phyloP scores from a whole-genome alignment of 345 rosid species.

The Reutealis trisperma region DNA sequence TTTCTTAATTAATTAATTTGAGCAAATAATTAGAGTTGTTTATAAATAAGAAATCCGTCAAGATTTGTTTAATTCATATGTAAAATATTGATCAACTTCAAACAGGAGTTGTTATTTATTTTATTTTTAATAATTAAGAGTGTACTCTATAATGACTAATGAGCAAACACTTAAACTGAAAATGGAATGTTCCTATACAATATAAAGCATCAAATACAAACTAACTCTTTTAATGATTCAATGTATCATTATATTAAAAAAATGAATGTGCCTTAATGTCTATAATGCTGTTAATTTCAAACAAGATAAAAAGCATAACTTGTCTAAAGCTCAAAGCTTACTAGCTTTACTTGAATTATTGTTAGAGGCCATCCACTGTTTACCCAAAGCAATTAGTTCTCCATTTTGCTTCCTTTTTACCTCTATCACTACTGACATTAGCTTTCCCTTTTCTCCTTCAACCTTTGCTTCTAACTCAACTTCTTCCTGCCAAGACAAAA shows the following conservation, averaged over 20 bases:
- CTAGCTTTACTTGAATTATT: slow-evolving; percentile 20
- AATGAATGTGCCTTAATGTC: not conserved
- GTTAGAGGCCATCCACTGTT: slow-evolving; percentile 55
- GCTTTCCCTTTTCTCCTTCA: slow-evolving; percentile 43
- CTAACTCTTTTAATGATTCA: too few relatives aligned
- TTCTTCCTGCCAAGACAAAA: slow-evolving; percentile 47
- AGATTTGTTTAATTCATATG: too few relatives aligned
- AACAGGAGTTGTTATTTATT: too few relatives aligned
- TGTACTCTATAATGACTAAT: too few relatives aligned
- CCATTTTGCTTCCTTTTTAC: slow-evolving; percentile 41
- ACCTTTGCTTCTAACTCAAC: slow-evolving; percentile 64
- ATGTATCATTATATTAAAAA: not conserved
- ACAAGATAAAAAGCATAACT: not conserved
- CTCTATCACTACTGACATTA: slow-evolving; percentile 45
- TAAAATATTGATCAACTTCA: too few relatives aligned
- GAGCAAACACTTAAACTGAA: too few relatives aligned
- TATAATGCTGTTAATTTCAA: not conserved
- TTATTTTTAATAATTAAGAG: too few relatives aligned
- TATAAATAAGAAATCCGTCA: too few relatives aligned
- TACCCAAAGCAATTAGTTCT: slow-evolving; percentile 55
- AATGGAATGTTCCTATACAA: too few relatives aligned
- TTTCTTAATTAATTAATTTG: too few relatives aligned
- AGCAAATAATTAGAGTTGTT: too few relatives aligned
- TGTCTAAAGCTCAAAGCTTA: slow-evolving; percentile 38
- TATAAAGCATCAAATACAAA: too few relatives aligned